Evolutionary conservation across 495 filamentous ascomycete species (phyloP).

Genomic region (Aspergillus wentii): DNA sequence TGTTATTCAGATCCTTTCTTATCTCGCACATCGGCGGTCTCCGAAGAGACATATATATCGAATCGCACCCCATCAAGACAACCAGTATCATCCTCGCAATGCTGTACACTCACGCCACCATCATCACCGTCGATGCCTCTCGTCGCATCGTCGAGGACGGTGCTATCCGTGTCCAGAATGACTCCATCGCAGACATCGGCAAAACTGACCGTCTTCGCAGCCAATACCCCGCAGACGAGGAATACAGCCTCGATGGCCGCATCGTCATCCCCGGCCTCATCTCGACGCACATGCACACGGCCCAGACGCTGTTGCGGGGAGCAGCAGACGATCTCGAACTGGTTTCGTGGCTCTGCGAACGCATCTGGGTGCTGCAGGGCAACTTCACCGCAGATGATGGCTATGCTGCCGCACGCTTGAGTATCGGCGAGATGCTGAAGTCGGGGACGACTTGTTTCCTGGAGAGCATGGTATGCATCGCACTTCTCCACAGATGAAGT

Average conservation of each 20-base stretch:
- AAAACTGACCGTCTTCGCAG: conserved; percentile 24
- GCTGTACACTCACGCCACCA: conserved; percentile 35
- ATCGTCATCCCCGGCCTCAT: conserved; percentile 46
- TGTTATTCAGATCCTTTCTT: no score
- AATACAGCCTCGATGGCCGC: conserved; percentile 28
- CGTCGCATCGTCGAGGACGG: conserved; percentile 43
- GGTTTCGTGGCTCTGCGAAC: conserved; percentile 42
- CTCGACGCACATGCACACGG: conserved; percentile 46
- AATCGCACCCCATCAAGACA: no score
- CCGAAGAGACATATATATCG: no score
- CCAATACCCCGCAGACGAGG: conserved; percentile 21
- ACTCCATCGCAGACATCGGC: conserved; percentile 37
- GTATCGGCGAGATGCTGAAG: conserved; percentile 47
- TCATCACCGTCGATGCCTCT: conserved; percentile 40
- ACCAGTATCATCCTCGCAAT: conserved; percentile 14
- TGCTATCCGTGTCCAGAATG: conserved; percentile 30
- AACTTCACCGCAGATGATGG: conserved; percentile 41
- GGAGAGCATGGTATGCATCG: conserved; percentile 38
- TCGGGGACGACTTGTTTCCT: conserved; percentile 48
- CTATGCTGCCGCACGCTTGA: conserved; percentile 40
- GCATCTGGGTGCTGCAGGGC: conserved; percentile 45
- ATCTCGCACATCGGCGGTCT: no score
- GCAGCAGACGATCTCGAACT: conserved; percentile 42
- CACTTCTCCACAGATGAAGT: neutral
- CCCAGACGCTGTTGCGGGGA: conserved; percentile 45